Conservation (phyloP, 306 rosid genomes). For the Potentilla sterilis region DNA sequence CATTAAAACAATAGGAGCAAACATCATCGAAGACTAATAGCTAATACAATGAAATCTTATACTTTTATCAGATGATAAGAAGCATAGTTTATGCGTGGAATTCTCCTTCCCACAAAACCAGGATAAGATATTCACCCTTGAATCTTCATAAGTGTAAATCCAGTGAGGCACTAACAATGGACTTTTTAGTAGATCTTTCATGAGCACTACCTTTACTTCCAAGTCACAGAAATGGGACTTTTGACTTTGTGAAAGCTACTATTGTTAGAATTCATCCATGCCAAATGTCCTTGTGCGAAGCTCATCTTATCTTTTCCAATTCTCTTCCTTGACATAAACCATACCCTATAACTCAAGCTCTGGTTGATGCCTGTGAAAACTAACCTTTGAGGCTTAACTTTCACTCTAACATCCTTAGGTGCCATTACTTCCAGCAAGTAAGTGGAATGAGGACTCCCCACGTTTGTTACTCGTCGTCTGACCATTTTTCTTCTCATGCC, state of each 20-base stretch:
- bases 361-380: slow-evolving; percentile 48
- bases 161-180: slow-evolving; percentile 28
- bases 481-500: slow-evolving; percentile 48
- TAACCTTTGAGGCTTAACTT: slow-evolving; percentile 58
- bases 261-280: slow-evolving; percentile 57
- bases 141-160: slow-evolving; percentile 37
- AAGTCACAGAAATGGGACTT: slow-evolving; percentile 83
- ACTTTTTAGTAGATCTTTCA: slow-evolving; percentile 8
- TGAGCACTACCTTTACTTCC: slow-evolving; percentile 38
- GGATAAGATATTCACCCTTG: background rate
- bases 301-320: slow-evolving; percentile 13
- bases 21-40: background rate
- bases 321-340: slow-evolving; percentile 61
- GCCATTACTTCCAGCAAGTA: slow-evolving; percentile 66
- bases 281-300: slow-evolving; percentile 66
- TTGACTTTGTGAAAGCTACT: slow-evolving; percentile 54
- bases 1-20: slow-evolving; percentile 1
- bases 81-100: background rate
- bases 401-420: slow-evolving; percentile 66
- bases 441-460: slow-evolving; percentile 63
- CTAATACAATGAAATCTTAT: slow-evolving; percentile 8
- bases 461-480: slow-evolving; percentile 60
- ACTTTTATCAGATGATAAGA: slow-evolving; percentile 17
- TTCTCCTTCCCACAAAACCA: background rate
- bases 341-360: slow-evolving; percentile 58